Conservation (phyloP, 2,329 filamentous ascomycete species). For the Penicillium sp. region DNA sequence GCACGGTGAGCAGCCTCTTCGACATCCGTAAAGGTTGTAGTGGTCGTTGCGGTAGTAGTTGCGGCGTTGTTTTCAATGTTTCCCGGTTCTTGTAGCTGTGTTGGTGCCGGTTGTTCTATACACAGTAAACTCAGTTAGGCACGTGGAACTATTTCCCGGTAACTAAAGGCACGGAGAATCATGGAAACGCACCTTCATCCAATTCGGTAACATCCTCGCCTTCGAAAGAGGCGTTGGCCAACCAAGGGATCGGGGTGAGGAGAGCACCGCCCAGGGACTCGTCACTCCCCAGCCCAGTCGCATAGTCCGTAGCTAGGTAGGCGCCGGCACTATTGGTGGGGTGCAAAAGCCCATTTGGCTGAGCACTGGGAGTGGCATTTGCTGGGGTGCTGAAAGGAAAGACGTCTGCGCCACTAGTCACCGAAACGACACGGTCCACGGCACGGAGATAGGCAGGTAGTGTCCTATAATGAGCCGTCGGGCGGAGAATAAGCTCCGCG, state of each 20-base stretch:
- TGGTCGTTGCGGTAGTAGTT: not conserved
- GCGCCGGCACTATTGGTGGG: slow-evolving; percentile 32
- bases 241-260: slow-evolving; percentile 91
- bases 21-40: slow-evolving; percentile 11
- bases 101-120: slow-evolving; percentile 6
- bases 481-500: slow-evolving; percentile 76
- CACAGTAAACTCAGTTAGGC: not conserved
- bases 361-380: slow-evolving; percentile 5
- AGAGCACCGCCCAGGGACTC: slow-evolving; percentile 87
- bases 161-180: no score
- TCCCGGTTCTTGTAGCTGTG: slow-evolving; percentile 8
- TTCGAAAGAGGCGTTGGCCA: slow-evolving; percentile 47
- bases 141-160: not conserved
- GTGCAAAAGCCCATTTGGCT: slow-evolving; percentile 56
- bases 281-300: slow-evolving; percentile 67
- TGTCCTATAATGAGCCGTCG: slow-evolving; percentile 74
- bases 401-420: slow-evolving; percentile 74
- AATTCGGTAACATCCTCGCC: slow-evolving; percentile 20
- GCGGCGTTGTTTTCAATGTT: not conserved
- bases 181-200: slow-evolving; percentile 18
- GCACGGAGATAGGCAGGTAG: slow-evolving; percentile 85
- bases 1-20: slow-evolving; percentile 7
- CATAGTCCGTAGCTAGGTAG: slow-evolving; percentile 34
- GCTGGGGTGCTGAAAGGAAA: slow-evolving; percentile 67
- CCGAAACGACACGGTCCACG: slow-evolving; percentile 83